Evolutionary conservation across 768 basidiomycete species (phyloP).

Genomic region (Fomitopsis pulvina): DNA sequence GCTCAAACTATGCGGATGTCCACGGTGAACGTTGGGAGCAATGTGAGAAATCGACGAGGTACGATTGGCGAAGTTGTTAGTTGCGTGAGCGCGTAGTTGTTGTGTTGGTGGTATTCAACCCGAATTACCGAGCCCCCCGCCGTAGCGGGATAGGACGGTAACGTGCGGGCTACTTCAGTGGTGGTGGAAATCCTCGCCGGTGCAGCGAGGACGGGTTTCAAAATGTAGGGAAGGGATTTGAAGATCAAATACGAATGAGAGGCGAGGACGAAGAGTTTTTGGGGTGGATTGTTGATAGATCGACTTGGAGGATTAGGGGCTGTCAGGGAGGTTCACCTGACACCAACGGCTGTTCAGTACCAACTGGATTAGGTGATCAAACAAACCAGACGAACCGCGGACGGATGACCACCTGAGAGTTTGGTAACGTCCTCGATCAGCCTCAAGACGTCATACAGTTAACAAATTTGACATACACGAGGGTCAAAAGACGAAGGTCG

Average conservation of each 20-base stretch:
- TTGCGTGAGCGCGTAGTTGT: constrained; percentile 4
- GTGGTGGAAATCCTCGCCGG: constrained; percentile 60
- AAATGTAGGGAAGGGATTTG: constrained; percentile 15
- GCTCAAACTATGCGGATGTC: background rate
- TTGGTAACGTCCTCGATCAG: constrained; percentile 4
- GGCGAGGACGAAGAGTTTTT: constrained; percentile 5
- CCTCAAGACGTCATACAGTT: background rate
- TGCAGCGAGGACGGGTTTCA: constrained; percentile 59
- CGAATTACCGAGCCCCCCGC: constrained; percentile 73
- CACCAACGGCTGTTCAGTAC: constrained; percentile 7
- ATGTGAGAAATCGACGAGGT: constrained; percentile 1
- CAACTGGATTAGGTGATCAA: background rate
- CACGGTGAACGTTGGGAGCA: background rate
- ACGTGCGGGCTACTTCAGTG: constrained; percentile 44
- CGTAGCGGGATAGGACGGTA: constrained; percentile 59
- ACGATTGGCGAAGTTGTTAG: constrained; percentile 19
- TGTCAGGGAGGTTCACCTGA: constrained; percentile 80
- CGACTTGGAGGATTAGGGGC: constrained; percentile 15
- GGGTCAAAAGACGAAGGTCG: constrained; percentile 80
- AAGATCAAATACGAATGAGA: constrained; percentile 4
- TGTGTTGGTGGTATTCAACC: constrained; percentile 28
- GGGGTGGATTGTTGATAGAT: background rate
- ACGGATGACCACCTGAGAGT: constrained; percentile 67
- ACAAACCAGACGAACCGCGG: constrained; percentile 45
- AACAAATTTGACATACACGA: constrained; percentile 43